Conservation (phyloP, 2,329 filamentous ascomycete species). For the Arthrinium puccinioides region DNA sequence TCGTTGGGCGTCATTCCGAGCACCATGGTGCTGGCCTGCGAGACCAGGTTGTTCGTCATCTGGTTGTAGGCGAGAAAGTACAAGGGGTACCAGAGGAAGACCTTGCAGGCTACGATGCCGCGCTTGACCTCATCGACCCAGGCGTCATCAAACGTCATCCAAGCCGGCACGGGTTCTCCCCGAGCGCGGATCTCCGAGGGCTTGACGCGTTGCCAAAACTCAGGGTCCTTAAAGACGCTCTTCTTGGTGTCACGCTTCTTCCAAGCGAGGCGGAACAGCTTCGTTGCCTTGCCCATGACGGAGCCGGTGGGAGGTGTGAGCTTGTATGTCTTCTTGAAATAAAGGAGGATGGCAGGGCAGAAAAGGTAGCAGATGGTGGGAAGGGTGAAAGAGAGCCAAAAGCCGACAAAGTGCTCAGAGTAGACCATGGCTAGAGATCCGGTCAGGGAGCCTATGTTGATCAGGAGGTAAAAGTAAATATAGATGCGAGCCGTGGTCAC, state of each 20-base stretch:
- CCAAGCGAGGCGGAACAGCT: constrained; percentile 46
- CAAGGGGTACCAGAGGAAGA: constrained; percentile 34
- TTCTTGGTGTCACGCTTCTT: constrained; percentile 18
- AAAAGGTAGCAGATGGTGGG: constrained; percentile 42
- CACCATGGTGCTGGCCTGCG: constrained; percentile 33
- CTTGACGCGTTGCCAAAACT: constrained; percentile 47
- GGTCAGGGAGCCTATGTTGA: constrained; percentile 46
- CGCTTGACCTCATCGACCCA: constrained; percentile 61
- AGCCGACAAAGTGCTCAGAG: constrained; percentile 54
- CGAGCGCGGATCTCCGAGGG: constrained; percentile 42
- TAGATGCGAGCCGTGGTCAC: constrained; percentile 63
- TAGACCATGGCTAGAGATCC: constrained; percentile 45
- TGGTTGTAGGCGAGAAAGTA: constrained; percentile 33
- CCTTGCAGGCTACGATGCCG: constrained; percentile 33
- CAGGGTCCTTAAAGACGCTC: neutral
- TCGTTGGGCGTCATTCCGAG: constrained; percentile 50
- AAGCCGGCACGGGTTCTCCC: constrained; percentile 33
- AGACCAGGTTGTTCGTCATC: constrained; percentile 25
- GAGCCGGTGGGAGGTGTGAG: constrained; percentile 55
- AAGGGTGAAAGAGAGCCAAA: constrained; percentile 46
- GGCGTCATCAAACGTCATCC: constrained; percentile 55
- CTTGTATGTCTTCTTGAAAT: constrained; percentile 51
- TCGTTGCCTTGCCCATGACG: constrained; percentile 52
- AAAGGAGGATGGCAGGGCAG: constrained; percentile 49
- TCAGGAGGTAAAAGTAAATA: constrained; percentile 47